Evolutionary conservation across 2,329 filamentous ascomycete genomes (phyloP), one percentile per base, ranked within the genome.

Genomic region (Samsoniella hepiali): DNA sequence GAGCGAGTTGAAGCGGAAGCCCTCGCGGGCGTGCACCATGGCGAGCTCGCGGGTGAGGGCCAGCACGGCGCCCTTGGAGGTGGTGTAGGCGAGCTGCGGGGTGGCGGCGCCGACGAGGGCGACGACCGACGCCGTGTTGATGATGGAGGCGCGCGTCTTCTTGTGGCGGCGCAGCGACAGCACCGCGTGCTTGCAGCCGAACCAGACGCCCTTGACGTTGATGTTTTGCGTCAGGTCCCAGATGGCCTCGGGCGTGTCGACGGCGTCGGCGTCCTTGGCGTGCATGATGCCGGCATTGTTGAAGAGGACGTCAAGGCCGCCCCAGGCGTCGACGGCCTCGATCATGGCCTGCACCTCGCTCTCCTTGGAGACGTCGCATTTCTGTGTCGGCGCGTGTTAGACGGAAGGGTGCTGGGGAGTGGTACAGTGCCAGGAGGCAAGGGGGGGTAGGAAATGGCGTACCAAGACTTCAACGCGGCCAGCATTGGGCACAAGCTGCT

Each of bases 261-360:
- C 81, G 56, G 93, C 92, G 75, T 92, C 88, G 72, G 85, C 88
- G 75, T 93, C 90, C 63, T 89, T 82, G 55, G 87, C 88, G 79
- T 97, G 93, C 93, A 97, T 97, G 77, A 97, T 97, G 62, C 93
- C 93, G 31, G 93, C 93, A 76, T 97, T 97, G 86, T 97, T 97
- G 87, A 97, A 97, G 71, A 97, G 91, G 73, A 97, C 82, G 75
- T 97, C 93, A 3, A 95, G 78, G 51, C 93, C 93, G 72, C 93
- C 93, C 90, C 91, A 96, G 63, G 85, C 74, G 76, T 97, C 93
- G 64, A 94, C 79, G 10, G 84, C 78, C 69, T 91, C 89, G 59
- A 97, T 82, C 74, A 90, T 86, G 63, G 87, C 86, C 72, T 92
- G 79, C 38, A 97, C 87, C 63, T 95, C 85, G 65, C 84, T 77